Base-by-base conservation (phyloP, 495 filamentous ascomycete species). In the Niebla homalea region DNA sequence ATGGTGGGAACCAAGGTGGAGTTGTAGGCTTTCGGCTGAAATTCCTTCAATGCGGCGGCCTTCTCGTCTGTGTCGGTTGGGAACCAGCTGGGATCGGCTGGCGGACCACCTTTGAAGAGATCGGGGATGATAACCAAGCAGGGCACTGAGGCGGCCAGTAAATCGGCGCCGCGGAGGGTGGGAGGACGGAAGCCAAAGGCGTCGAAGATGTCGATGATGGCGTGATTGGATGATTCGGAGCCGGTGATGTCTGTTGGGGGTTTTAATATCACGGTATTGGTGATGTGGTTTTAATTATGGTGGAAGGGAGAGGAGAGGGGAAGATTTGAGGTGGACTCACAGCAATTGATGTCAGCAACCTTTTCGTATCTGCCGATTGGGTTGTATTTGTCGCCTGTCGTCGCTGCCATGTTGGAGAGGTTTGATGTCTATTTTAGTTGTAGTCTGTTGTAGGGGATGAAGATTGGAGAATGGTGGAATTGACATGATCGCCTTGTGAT, bases 61-160 rank as follows among this genome's bases (percentile, higher is more conserved):
- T 46, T 46, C 16, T 46, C 43, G 21, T 46, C 43, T 11, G 43
- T 46, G 43, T 46, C 43, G 23, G 43, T 46, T 10, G 43, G 43
- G 32, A 46, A 46, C 43, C 43, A 46, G 25, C 32, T 21, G 4
- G 21, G 43, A 18, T 46, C 43, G 23, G 43, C 43, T 1, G 43
- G 18, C 3, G 25, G 25, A 32, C 25, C 20, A 46, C 43, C 43
- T 16, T 46, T 26, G 42, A 45, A 45, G 18, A 45, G 21, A 23
- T 45, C 42, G 42, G 43, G 43, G 4, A 46, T 46, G 43, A 46
- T 21, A 21, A 46, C 43, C 25, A 46, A 18, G 25, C 43, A 23
- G 12, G 43, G 43, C 25, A 26, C 20, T 15, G 43, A 46, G 18
- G 20, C 16, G 12, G 43, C 43, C 14, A 46, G 43, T 10, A 46